A percentile compares a stretch with the other conserved stretches of the same genome.
These are phyloP conservation scores for Aristolochia contorta DNA, from an alignment of 164 flowering plant species.

Conservation along the genomic window DNA sequence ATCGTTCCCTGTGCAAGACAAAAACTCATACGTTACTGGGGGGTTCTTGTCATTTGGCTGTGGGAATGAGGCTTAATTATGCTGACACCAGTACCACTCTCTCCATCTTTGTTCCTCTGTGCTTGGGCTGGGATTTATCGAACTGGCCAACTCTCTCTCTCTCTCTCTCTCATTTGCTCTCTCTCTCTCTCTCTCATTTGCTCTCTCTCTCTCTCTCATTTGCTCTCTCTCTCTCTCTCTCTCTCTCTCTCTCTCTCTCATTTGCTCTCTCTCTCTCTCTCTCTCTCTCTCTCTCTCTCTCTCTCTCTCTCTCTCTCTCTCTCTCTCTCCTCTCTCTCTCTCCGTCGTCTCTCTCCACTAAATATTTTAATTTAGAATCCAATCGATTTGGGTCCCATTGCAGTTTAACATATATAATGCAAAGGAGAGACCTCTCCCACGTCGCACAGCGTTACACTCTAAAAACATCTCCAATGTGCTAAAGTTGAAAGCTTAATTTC, in stretches of 20 bases:
- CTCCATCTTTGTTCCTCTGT: not conserved
- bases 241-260: not conserved
- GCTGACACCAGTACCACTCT: not conserved
- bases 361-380: not conserved
- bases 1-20: not conserved
- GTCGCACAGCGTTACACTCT: too few relatives aligned
- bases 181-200: too few relatives aligned
- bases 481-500: too few relatives aligned
- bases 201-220: too few relatives aligned
- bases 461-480: too few relatives aligned
- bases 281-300: too few relatives aligned
- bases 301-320: not conserved
- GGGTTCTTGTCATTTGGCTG: not conserved
- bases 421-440: too few relatives aligned
- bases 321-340: not conserved
- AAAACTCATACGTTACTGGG: too few relatives aligned
- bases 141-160: not conserved
- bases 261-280: too few relatives aligned
- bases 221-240: not conserved
- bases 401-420: too few relatives aligned
- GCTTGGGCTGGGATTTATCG: constrained; percentile 1
- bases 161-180: not conserved
- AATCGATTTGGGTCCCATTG: not conserved
- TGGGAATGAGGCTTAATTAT: not conserved
- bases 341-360: not conserved